Conservation (phyloP, 257 asterid genomes). For the Ligustrum vulgare region DNA sequence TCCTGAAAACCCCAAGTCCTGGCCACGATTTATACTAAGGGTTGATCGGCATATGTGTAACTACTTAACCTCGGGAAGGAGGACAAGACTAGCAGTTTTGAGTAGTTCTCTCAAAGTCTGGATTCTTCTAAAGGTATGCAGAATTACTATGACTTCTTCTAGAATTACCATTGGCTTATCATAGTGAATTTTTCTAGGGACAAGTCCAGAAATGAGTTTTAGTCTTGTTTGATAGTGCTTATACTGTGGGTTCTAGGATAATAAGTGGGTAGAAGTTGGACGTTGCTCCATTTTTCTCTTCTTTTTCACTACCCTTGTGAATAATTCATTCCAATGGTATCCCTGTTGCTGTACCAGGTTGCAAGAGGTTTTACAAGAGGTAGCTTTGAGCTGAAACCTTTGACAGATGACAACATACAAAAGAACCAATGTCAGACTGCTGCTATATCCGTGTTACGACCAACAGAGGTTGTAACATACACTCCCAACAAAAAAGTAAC, state of each 20-base stretch:
- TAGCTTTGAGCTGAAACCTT: conserved; percentile 68
- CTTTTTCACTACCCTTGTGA: neutral
- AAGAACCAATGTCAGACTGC: conserved; percentile 36
- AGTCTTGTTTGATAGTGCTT: too few relatives aligned
- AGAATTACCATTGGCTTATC: neutral
- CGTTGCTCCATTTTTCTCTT: neutral
- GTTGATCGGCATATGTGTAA: conserved; percentile 93
- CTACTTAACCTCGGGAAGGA: conserved; percentile 85
- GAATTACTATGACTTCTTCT: neutral
- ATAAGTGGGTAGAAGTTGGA: neutral
- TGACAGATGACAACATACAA: conserved; percentile 47
- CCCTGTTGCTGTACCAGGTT: conserved; percentile 48
- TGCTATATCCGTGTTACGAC: conserved; percentile 49
- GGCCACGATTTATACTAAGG: conserved; percentile 86
- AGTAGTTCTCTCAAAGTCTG: conserved; percentile 98
- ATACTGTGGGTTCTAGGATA: too few relatives aligned
- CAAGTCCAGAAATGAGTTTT: neutral
- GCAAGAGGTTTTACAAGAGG: conserved; percentile 86
- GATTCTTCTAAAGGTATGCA: conserved; percentile 87
- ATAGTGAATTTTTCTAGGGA: neutral
- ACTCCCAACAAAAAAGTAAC: conserved; percentile 49
- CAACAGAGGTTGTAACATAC: conserved; percentile 45
- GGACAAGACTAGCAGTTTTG: conserved; percentile 80
- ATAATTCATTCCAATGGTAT: neutral
- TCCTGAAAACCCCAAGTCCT: conserved; percentile 73